Conservation (phyloP, 768 basidiomycete species). For the Kwoniella heveanensis region DNA sequence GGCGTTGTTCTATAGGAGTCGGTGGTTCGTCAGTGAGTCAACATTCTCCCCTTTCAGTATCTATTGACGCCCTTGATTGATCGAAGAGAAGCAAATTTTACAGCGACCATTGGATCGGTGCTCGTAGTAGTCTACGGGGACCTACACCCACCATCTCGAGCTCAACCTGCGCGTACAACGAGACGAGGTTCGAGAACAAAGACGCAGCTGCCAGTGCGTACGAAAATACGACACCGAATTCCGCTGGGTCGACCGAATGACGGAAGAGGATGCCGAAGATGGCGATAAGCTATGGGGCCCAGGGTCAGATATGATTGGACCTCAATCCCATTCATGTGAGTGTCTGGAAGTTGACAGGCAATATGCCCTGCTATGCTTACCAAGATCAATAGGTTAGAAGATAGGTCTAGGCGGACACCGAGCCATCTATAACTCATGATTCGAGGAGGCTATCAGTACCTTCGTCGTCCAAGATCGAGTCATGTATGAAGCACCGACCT, state of each 20-base stretch:
- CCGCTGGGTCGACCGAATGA: slow-evolving; percentile 63
- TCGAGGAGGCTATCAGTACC: neutral
- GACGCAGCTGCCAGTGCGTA: slow-evolving; percentile 57
- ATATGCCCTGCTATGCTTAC: slow-evolving; percentile 21
- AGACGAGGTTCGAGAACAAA: slow-evolving; percentile 33
- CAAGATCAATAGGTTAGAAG: slow-evolving; percentile 69
- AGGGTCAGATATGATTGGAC: too few relatives aligned
- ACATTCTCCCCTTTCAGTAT: too few relatives aligned
- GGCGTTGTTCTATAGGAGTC: slow-evolving; percentile 13
- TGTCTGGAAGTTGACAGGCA: too few relatives aligned
- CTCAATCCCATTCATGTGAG: neutral
- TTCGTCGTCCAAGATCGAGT: neutral
- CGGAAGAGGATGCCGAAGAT: slow-evolving; percentile 70
- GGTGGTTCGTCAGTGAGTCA: too few relatives aligned
- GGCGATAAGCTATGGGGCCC: slow-evolving; percentile 61
- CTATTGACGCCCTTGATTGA: too few relatives aligned
- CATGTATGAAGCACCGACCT: slow-evolving; percentile 35
- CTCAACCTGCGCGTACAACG: slow-evolving; percentile 32
- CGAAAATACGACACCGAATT: slow-evolving; percentile 66
- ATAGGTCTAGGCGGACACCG: slow-evolving; percentile 66
- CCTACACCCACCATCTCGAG: slow-evolving; percentile 28
- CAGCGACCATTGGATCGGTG: too few relatives aligned
- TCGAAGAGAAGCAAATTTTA: too few relatives aligned
- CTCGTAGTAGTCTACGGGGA: too few relatives aligned
- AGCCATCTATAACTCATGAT: slow-evolving; percentile 61